phyloP scores from a whole-genome alignment of 306 rosid species.

The Acmispon strigosus region DNA sequence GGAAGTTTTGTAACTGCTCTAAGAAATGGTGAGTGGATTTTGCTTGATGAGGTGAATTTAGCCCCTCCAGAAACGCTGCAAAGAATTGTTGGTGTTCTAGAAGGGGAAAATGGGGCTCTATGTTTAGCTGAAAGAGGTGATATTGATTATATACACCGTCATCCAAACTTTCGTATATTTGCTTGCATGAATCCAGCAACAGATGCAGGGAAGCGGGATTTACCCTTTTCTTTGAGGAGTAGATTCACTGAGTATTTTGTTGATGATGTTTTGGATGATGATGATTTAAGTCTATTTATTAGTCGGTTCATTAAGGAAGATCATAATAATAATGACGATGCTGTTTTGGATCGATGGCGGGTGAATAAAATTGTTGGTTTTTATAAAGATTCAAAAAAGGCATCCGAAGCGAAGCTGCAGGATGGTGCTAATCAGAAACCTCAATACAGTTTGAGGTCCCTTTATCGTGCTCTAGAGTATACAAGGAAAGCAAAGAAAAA shows the following conservation, averaged over 20 bases:
- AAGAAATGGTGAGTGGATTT: slow-evolving; percentile 85
- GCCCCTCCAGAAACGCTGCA: slow-evolving; percentile 96
- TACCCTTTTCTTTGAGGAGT: slow-evolving; percentile 76
- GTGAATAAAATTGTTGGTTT: slow-evolving; percentile 53
- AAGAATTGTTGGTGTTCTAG: slow-evolving; percentile 83
- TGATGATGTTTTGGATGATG: slow-evolving; percentile 75
- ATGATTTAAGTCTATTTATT: slow-evolving; percentile 66
- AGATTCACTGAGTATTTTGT: slow-evolving; percentile 91
- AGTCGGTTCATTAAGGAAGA: slow-evolving; percentile 37
- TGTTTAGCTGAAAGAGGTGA: slow-evolving; percentile 98
- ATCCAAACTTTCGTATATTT: slow-evolving; percentile 85
- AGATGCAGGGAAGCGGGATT: slow-evolving; percentile 94
- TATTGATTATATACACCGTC: slow-evolving; percentile 56
- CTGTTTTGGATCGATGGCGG: slow-evolving; percentile 11
- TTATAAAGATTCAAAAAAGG: slow-evolving; percentile 65
- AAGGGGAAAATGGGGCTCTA: slow-evolving; percentile 75
- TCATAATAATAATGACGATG: not conserved
- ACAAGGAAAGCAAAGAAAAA: slow-evolving; percentile 51
- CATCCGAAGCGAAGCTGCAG: slow-evolving; percentile 77
- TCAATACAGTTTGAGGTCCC: slow-evolving; percentile 92
- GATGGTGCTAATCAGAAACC: slow-evolving; percentile 96
- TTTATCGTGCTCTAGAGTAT: slow-evolving; percentile 86
- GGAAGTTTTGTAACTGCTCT: slow-evolving; percentile 91
- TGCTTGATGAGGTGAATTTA: slow-evolving; percentile 98
- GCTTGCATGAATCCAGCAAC: slow-evolving; percentile 99